phyloP scores from a whole-genome alignment of 2,329 filamentous ascomycete species.

The Aureobasidium melanogenum region DNA sequence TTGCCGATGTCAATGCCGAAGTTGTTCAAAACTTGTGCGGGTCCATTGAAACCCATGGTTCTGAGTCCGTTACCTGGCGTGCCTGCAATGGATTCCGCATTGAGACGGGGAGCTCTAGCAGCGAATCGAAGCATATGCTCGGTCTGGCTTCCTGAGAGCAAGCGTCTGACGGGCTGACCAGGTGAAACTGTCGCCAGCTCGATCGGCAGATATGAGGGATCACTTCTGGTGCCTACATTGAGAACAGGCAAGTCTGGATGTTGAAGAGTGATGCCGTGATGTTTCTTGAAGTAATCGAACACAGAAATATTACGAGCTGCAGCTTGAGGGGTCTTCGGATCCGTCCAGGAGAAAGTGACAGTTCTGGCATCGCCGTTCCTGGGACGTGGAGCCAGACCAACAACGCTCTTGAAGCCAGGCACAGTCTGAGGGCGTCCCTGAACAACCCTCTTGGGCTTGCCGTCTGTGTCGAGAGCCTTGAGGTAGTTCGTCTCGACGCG shows the following conservation, averaged over 20 bases:
- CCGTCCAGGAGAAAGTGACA: slow-evolving; percentile 39
- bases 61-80: slow-evolving; percentile 43
- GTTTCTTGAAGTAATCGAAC: slow-evolving; percentile 39
- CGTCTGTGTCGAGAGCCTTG: slow-evolving; percentile 10
- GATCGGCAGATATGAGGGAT: slow-evolving; percentile 56
- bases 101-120: slow-evolving; percentile 56
- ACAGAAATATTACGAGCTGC: slow-evolving; percentile 39
- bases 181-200: slow-evolving; percentile 56
- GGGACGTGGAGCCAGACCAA: slow-evolving; percentile 33
- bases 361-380: slow-evolving; percentile 32
- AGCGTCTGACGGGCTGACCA: slow-evolving; percentile 55
- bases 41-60: slow-evolving; percentile 48
- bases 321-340: slow-evolving; percentile 17
- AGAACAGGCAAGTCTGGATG: slow-evolving; percentile 46
- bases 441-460: slow-evolving; percentile 22
- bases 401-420: slow-evolving; percentile 36
- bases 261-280: slow-evolving; percentile 32
- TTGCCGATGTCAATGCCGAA: slow-evolving; percentile 58
- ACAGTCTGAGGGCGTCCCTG: slow-evolving; percentile 16
- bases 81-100: slow-evolving; percentile 54
- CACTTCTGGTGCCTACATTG: slow-evolving; percentile 52
- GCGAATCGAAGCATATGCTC: slow-evolving; percentile 64
- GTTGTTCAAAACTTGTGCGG: slow-evolving; percentile 18
- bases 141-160: slow-evolving; percentile 54
- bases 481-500: slow-evolving; percentile 34